These are phyloP conservation scores for Coemansia sp. DNA, from an alignment of 192 early-diverging fungal genomes.

Conservation along the genomic window DNA sequence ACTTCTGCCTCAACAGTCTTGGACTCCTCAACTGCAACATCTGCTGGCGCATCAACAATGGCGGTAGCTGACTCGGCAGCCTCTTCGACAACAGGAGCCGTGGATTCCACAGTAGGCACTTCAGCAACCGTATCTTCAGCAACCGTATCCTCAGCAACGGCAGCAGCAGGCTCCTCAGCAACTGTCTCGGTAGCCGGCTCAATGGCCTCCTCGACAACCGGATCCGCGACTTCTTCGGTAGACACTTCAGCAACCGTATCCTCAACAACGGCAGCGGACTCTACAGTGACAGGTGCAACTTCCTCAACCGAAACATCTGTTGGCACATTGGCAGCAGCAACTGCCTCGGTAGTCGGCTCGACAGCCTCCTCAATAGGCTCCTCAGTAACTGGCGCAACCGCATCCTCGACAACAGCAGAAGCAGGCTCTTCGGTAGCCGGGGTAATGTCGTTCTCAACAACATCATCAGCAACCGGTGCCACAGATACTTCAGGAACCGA, in stretches of 20 bases:
- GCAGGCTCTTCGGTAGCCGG: slow-evolving; percentile 14
- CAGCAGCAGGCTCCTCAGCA: not conserved
- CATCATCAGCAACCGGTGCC: slow-evolving; percentile 7
- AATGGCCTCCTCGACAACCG: not conserved
- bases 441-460: not conserved
- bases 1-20: not conserved
- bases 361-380: slow-evolving; percentile 4
- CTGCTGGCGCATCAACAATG: not conserved
- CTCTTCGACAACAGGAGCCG: slow-evolving; percentile 8
- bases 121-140: not conserved
- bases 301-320: too few species aligned
- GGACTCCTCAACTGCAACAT: not conserved
- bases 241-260: not conserved
- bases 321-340: not conserved
- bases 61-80: not conserved
- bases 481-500: slow-evolving; percentile 7
- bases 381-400: slow-evolving; percentile 7
- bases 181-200: not conserved
- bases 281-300: not conserved
- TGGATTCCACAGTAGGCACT: not conserved
- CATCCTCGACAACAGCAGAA: not conserved
- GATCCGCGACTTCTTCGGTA: not conserved
- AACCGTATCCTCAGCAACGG: slow-evolving; percentile 10
- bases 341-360: slow-evolving; percentile 6
- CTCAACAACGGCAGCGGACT: slow-evolving; percentile 4